Conservation (phyloP, 768 basidiomycete species). For the Pilatotrama ljubarskyi region DNA sequence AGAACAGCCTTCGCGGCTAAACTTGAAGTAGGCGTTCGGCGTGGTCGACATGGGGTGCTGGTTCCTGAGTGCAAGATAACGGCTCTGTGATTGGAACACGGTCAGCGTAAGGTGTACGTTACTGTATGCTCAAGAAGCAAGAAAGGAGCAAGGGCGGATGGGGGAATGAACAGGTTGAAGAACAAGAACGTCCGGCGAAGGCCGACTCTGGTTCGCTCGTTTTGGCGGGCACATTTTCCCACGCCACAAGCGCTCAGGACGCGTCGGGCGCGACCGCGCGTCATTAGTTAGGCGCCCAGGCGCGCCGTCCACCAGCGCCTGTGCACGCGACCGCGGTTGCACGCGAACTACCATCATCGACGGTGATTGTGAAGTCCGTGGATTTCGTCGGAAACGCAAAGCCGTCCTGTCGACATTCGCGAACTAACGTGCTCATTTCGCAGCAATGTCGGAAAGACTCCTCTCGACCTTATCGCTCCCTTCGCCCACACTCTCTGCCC, state of each 20-base stretch:
- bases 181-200: constrained; percentile 25
- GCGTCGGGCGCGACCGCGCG: constrained; percentile 11
- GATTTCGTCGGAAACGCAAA: neutral
- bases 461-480: constrained; percentile 51
- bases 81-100: neutral
- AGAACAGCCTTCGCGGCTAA: constrained; percentile 41
- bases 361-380: no score
- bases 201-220: constrained; percentile 14
- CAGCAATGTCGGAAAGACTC: constrained; percentile 43
- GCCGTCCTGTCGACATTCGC: neutral
- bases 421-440: constrained; percentile 2
- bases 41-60: constrained; percentile 16
- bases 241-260: constrained; percentile 30
- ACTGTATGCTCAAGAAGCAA: constrained; percentile 16
- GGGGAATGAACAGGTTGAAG: constrained; percentile 14
- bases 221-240: constrained; percentile 22
- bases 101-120: neutral
- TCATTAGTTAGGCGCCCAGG: neutral
- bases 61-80: constrained; percentile 4
- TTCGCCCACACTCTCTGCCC: constrained; percentile 43
- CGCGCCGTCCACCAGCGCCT: neutral
- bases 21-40: constrained; percentile 35
- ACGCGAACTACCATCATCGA: neutral
- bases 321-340: neutral
- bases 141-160: constrained; percentile 15